Evolutionary conservation across 2,329 filamentous ascomycete genomes (phyloP), one percentile per base, ranked within the genome.

Genomic region (Aureobasidium sp.): DNA sequence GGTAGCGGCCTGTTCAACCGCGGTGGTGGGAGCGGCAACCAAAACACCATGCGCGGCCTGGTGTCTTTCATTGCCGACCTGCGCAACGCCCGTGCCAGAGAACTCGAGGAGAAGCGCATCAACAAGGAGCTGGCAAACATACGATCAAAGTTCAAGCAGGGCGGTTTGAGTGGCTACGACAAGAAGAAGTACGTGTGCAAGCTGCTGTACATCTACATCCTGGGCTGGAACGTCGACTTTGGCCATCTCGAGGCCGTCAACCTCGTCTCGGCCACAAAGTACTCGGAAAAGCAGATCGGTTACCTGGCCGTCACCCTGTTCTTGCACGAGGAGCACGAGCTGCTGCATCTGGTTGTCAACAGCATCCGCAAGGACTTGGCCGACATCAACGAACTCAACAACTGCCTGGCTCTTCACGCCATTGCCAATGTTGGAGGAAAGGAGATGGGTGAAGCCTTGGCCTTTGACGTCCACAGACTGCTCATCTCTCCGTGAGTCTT

Each of bases 181-280:
- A 96, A 95, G 81, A 99, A 99, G 83, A 99, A 99, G 88, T 99
- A 99, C 73, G 94, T 99, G 67, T 99, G 94, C 89, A 99, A 99
- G 85, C 84, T 99, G 67, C 81, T 99, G 64, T 99, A 99, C 75
- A 97, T 99, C 70, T 99, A 99, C 75, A 99, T 99, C 63, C 84
- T 99, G 65, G 94, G 94, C 51, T 99, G 94, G 88, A 93, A 99
- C 73, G 93, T 99, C 76, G 95, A 97, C 74, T 99, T 99, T 74
- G 94, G 94, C 60, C 94, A 99, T 73, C 85, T 99, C 67, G 94
- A 99, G 77, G 95, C 95, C 35, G 93, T 99, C 71, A 97, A 97
- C 71, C 84, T 99, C 69, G 95, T 99, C 67, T 96, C 93, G 29
- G 91, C 93, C 60, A 91, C 82, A 70, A 99, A 97, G 73, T 99